phyloP scores from a whole-genome alignment of 768 basidiomycete species.

The Tylopilus sp. region DNA sequence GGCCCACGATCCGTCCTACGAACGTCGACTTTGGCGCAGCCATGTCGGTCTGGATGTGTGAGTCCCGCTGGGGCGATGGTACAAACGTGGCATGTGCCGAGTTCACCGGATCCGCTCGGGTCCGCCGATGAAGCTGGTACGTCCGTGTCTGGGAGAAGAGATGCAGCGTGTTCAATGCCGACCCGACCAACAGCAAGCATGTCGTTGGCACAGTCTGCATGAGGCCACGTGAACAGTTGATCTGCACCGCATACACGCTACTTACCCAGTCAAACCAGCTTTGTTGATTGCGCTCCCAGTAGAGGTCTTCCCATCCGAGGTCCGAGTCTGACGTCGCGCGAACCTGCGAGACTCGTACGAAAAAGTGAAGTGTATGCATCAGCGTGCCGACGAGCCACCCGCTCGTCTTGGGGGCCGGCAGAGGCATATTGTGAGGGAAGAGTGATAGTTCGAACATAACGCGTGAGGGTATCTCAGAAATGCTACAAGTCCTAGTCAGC shows the following conservation, averaged over 20 bases:
- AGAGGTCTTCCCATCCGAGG: conserved; percentile 76
- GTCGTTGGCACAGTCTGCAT: conserved; percentile 64
- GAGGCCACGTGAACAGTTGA: conserved; percentile 8
- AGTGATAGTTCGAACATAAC: conserved; percentile 78
- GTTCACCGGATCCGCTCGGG: conserved; percentile 53
- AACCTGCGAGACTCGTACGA: conserved; percentile 56
- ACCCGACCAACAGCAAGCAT: conserved; percentile 48
- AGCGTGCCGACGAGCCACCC: conserved; percentile 62
- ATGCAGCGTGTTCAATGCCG: conserved; percentile 60
- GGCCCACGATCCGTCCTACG: conserved; percentile 32
- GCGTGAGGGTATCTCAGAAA: conserved; percentile 62
- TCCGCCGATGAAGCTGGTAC: conserved; percentile 63
- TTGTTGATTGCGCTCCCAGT: conserved; percentile 57
- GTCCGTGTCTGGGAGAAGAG: conserved; percentile 66
- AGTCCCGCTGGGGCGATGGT: conserved; percentile 36
- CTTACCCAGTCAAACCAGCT: conserved; percentile 83
- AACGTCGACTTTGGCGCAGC: conserved; percentile 45
- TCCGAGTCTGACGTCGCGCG: conserved; percentile 61
- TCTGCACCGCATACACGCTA: conserved; percentile 11
- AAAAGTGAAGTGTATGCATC: conserved; percentile 68
- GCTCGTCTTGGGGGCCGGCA: conserved; percentile 62
- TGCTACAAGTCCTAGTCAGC: conserved; percentile 37
- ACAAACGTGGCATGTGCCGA: conserved; percentile 72
- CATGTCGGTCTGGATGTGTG: conserved; percentile 22
- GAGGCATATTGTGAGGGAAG: conserved; percentile 77